phyloP scores from a whole-genome alignment of 1,284 basidiomycete species.

The Marasmius tenuissimus region DNA sequence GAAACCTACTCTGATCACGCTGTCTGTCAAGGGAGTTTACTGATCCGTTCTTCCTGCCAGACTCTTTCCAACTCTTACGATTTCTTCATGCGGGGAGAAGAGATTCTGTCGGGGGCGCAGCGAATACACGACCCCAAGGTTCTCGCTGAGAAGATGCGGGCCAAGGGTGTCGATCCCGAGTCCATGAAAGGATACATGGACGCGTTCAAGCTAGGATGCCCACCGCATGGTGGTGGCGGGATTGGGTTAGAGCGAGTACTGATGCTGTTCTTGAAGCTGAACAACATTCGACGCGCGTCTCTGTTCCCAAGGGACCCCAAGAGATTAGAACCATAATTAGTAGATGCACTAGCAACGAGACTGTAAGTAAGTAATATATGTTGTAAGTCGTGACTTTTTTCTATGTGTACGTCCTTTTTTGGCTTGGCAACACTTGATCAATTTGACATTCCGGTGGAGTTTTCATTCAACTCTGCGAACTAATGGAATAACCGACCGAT shows the following conservation, averaged over 20 bases:
- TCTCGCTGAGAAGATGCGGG: constrained; percentile 83
- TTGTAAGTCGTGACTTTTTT: not conserved
- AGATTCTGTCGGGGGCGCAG: constrained; percentile 97
- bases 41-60: constrained; percentile 33
- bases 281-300: constrained; percentile 92
- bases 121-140: constrained; percentile 91
- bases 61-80: constrained; percentile 97
- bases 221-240: constrained; percentile 85
- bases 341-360: constrained; percentile 9
- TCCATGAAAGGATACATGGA: constrained; percentile 92
- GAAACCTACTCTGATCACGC: constrained; percentile 25
- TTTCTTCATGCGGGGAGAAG: constrained; percentile 99
- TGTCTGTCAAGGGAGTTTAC: not conserved
- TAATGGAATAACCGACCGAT: no score
- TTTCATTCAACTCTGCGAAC: not conserved
- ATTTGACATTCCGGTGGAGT: not conserved
- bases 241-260: constrained; percentile 94
- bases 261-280: constrained; percentile 93
- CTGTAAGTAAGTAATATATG: constrained; percentile 17
- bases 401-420: not conserved
- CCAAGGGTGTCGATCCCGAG: constrained; percentile 80
- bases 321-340: constrained; percentile 64
- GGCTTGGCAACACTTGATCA: not conserved
- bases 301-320: constrained; percentile 96
- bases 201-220: constrained; percentile 91